A percentile compares a stretch with the other conserved stretches of the same genome.
Evolutionary conservation across 768 basidiomycete genomes (phyloP).

Genomic region (Amanita polypyramis): DNA sequence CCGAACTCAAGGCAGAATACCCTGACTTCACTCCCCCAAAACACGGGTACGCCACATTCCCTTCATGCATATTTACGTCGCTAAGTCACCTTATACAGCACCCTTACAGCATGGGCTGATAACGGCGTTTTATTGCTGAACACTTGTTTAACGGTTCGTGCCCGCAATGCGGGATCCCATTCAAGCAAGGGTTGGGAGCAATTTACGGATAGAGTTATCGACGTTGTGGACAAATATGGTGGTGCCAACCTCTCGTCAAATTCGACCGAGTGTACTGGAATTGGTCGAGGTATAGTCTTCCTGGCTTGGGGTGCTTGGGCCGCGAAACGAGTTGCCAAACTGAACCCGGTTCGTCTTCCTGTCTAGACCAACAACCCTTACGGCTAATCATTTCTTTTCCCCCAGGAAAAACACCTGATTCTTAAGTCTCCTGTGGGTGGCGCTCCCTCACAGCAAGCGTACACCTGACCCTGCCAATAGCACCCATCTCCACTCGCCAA

Average conservation of each 20-base stretch:
- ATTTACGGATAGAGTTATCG: slow-evolving; percentile 76
- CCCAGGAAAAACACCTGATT: slow-evolving; percentile 70
- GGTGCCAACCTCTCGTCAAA: slow-evolving; percentile 49
- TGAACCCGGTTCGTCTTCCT: slow-evolving; percentile 49
- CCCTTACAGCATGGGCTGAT: slow-evolving; percentile 70
- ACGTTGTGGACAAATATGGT: slow-evolving; percentile 67
- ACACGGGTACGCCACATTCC: slow-evolving; percentile 56
- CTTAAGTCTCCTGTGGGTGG: slow-evolving; percentile 60
- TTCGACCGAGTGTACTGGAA: slow-evolving; percentile 25
- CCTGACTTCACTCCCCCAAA: slow-evolving; percentile 68
- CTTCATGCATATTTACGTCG: slow-evolving; percentile 6
- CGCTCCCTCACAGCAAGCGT: slow-evolving; percentile 7
- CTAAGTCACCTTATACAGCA: slow-evolving; percentile 31
- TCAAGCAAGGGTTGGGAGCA: slow-evolving; percentile 82
- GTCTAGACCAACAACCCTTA: background rate
- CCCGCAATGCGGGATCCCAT: slow-evolving; percentile 70
- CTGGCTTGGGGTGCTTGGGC: slow-evolving; percentile 90
- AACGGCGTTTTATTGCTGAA: slow-evolving; percentile 89
- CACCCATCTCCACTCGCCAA: slow-evolving; percentile 84
- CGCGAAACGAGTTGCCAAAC: slow-evolving; percentile 66
- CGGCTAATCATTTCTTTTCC: background rate
- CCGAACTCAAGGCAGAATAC: slow-evolving; percentile 76
- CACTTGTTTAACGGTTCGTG: slow-evolving; percentile 83
- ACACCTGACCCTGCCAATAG: slow-evolving; percentile 22
- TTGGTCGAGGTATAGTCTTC: slow-evolving; percentile 65